These are phyloP conservation scores for Furcasterigmium sp. DNA, from an alignment of 2,329 filamentous ascomycete genomes.

Conservation along the genomic window DNA sequence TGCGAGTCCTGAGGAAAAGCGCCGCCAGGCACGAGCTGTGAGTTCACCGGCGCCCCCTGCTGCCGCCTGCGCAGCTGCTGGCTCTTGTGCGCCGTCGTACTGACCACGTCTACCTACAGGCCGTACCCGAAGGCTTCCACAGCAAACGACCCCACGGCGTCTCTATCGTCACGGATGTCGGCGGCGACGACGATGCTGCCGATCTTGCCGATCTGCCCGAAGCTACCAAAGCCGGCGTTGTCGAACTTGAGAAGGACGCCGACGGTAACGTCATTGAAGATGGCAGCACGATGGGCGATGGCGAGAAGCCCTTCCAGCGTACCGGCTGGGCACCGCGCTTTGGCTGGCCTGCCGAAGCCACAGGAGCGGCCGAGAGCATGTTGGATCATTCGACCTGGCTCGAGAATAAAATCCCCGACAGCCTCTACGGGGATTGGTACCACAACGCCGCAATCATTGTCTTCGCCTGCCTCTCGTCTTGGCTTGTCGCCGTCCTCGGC, in stretches of 20 bases:
- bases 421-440: conserved; percentile 97
- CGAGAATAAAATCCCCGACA: conserved; percentile 79
- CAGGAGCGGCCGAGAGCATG: conserved; percentile 59
- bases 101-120: conserved; percentile 32
- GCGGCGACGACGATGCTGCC: conserved; percentile 66
- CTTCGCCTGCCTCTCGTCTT: conserved; percentile 86
- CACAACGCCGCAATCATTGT: conserved; percentile 93
- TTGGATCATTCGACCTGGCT: conserved; percentile 86
- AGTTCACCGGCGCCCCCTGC: conserved; percentile 27
- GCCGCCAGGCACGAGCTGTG: conserved; percentile 71
- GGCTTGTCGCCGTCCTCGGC: conserved; percentile 83
- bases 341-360: conserved; percentile 59
- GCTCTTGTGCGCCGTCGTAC: conserved; percentile 2
- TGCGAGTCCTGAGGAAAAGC: conserved; percentile 79
- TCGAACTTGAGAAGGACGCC: conserved; percentile 47
- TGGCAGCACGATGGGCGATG: conserved; percentile 34
- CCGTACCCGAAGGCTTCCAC: conserved; percentile 59
- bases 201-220: conserved; percentile 74
- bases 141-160: conserved; percentile 57
- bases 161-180: conserved; percentile 68
- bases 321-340: conserved; percentile 90
- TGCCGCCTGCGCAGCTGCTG: background rate
- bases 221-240: conserved; percentile 63
- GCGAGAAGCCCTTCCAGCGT: conserved; percentile 37
- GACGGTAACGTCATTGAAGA: conserved; percentile 42